phyloP scores from a whole-genome alignment of 129 eudicot species.

The Sambucus nigra region DNA sequence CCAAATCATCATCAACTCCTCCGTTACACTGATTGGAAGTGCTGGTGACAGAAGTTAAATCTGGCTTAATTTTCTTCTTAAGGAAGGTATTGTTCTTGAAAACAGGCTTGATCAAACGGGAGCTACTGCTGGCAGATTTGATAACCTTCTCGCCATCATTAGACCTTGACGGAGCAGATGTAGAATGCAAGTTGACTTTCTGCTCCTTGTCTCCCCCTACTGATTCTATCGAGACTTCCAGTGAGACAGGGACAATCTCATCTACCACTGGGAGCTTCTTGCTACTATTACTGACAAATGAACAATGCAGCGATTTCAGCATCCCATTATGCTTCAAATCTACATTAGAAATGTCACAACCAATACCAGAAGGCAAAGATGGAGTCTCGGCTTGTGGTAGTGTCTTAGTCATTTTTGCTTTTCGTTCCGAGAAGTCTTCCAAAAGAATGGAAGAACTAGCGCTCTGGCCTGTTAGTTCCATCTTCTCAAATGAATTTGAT shows the following conservation, averaged over 20 bases:
- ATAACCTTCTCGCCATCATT: conserved; percentile 4
- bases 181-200: conserved; percentile 10
- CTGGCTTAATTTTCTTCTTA: conserved; percentile 26
- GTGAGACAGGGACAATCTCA: conserved; percentile 26
- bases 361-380: conserved; percentile 11
- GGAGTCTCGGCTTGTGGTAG: conserved; percentile 6
- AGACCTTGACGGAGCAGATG: conserved; percentile 4
- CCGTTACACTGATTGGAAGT: conserved; percentile 9
- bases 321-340: conserved; percentile 24
- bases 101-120: conserved; percentile 19
- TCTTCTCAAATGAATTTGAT: conserved; percentile 20
- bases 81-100: conserved; percentile 30
- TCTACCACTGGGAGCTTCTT: conserved; percentile 38
- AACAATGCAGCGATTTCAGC: conserved; percentile 26
- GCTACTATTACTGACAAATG: conserved; percentile 23
- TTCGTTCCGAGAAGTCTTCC: background rate
- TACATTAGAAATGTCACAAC: conserved; percentile 7
- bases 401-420: conserved; percentile 1
- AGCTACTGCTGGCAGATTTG: conserved; percentile 12
- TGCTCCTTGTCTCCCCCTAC: conserved; percentile 12
- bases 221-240: conserved; percentile 14
- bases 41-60: conserved; percentile 11
- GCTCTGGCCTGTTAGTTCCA: conserved; percentile 10
- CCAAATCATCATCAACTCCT: conserved; percentile 5
- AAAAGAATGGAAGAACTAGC: conserved; percentile 7